Evolutionary conservation across 164 flowering plant species (phyloP), one percentile per base, ranked within the genome.

Genomic region (Taxillus chinensis): DNA sequence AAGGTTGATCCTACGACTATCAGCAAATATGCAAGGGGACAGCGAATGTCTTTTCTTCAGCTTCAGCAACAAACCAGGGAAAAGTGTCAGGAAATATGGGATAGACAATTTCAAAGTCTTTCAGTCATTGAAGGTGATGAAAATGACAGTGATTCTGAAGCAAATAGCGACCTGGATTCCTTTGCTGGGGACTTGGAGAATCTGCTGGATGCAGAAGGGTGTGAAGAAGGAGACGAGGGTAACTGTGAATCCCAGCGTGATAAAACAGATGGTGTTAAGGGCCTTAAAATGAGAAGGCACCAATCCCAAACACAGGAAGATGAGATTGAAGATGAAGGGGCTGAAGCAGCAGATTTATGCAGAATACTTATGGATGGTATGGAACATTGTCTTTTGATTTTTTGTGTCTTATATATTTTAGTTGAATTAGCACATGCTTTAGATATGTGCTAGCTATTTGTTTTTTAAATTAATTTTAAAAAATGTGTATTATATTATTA

Each of bases 71-170:
- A 93, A 69, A 84, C 97, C 1, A 71, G 98, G 67, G 98, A 90
- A 74, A 93, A 90, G 71, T 93, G 98, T 72, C 96, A 93, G 69
- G 98, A 93, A 69, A 90, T 93, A 64, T 93, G 98, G 98, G 98
- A 93, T 67, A 77, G 92, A 37, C 98, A 88, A 73, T 67, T 83
- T 64, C 95, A 79, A 66, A 83, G 86, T 72, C 92, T 93, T 61
- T 78, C 86, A 60, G 85, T 86, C 62, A 70, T 77, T 60, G 90
- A 88, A 64, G 89, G 79, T 40, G 95, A 88, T 67, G 95, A 86
- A 70, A 83, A 73, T 71, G 96, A 84, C 72, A 90, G 92, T 58
- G 98, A 93, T 51, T 83, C 88, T 67, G 98, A 93, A 73, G 92
- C 86, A 62, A 84, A 90, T 64, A 93, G 98, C 74, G 98, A 93